Evolutionary conservation across 139 green algal species (phyloP).

Genomic region (Nannochloris sp.): DNA sequence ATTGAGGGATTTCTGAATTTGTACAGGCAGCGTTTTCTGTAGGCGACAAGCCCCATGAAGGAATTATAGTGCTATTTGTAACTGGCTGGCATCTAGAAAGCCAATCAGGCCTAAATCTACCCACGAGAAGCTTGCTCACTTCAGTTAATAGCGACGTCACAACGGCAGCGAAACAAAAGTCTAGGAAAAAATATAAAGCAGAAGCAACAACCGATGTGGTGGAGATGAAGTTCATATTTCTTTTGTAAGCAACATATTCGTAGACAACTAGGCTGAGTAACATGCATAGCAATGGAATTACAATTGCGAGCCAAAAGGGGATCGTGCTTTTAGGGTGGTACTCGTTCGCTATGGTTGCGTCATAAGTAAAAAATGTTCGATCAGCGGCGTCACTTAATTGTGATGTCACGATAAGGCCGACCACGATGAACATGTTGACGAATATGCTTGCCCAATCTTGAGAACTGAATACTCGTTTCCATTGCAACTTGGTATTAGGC

Average conservation of each 20-base stretch:
- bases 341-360: slow-evolving; percentile 19
- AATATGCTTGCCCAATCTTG: not conserved
- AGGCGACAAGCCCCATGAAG: not conserved
- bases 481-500: no score
- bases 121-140: slow-evolving; percentile 24
- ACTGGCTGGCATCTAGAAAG: slow-evolving; percentile 18
- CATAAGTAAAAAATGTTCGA: slow-evolving; percentile 12
- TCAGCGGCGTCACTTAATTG: not conserved
- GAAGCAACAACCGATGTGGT: slow-evolving; percentile 16
- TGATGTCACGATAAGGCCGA: not conserved
- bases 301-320: slow-evolving; percentile 15
- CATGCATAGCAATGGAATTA: not conserved
- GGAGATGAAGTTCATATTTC: not conserved
- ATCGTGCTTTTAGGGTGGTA: slow-evolving; percentile 1
- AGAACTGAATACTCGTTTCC: no score
- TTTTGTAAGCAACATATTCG: not conserved
- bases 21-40: slow-evolving; percentile 15
- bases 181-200: slow-evolving; percentile 31
- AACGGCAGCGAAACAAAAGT: slow-evolving; percentile 14
- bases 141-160: slow-evolving; percentile 22
- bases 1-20: not conserved
- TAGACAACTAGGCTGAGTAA: not conserved
- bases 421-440: not conserved
- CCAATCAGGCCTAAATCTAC: slow-evolving; percentile 21
- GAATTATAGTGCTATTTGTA: not conserved